Percentiles rank a stretch among this genome's conserved stretches.
Evolutionary conservation across 2,329 filamentous ascomycete genomes (phyloP).

Genomic region (Scortechinia acanthostroma): DNA sequence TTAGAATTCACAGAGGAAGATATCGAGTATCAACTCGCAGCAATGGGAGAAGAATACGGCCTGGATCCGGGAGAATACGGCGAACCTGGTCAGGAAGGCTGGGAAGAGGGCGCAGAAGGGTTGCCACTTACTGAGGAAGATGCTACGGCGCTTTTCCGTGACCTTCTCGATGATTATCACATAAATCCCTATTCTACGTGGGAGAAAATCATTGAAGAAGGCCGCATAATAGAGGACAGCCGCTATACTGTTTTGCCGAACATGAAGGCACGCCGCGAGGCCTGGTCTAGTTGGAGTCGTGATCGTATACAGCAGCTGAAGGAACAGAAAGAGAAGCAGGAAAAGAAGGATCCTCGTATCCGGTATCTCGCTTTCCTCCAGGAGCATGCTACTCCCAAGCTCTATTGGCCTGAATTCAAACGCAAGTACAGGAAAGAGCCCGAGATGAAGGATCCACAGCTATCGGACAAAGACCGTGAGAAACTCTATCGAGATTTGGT

Average conservation of each 20-base stretch:
- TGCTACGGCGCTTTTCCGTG: conserved; percentile 47
- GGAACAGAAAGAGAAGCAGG: conserved; percentile 42
- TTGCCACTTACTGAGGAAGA: conserved; percentile 48
- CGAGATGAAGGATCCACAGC: conserved; percentile 34
- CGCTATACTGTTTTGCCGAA: conserved; percentile 53
- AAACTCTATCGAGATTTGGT: conserved; percentile 37
- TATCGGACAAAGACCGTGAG: conserved; percentile 36
- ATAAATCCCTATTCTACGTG: conserved; percentile 54
- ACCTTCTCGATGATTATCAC: conserved; percentile 48
- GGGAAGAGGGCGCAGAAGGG: conserved; percentile 44
- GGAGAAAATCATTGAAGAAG: conserved; percentile 51
- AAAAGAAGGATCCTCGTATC: conserved; percentile 48
- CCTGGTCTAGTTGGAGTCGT: conserved; percentile 47
- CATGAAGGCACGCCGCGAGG: conserved; percentile 50
- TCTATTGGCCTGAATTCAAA: conserved; percentile 64
- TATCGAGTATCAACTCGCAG: conserved; percentile 55
- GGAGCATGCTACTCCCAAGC: conserved; percentile 48
- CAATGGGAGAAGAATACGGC: conserved; percentile 51
- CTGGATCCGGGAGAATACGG: conserved; percentile 46
- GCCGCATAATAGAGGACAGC: conserved; percentile 48
- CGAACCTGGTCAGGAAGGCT: conserved; percentile 27
- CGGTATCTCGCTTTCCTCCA: conserved; percentile 51
- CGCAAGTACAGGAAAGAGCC: conserved; percentile 53
- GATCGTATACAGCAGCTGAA: conserved; percentile 45
- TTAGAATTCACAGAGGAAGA: conserved; percentile 59